Evolutionary conservation across 257 asterid genomes (phyloP).

Genomic region (Vinca minor): DNA sequence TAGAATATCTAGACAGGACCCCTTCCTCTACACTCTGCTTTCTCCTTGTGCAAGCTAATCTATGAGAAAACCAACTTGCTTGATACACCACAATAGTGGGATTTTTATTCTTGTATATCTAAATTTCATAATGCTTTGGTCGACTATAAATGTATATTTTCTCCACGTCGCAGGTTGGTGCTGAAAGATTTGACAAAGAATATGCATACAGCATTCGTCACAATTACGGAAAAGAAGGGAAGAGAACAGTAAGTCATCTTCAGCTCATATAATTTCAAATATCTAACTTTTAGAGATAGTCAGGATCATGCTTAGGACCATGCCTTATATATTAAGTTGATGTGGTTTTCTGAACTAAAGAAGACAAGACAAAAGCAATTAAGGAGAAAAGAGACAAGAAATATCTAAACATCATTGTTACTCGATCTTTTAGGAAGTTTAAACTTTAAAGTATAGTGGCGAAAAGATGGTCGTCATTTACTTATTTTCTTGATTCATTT

Average conservation of each 20-base stretch:
- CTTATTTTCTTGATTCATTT: background rate
- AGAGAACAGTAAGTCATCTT: conserved; percentile 60
- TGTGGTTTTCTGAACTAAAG: background rate
- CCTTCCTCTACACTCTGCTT: background rate
- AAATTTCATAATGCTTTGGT: background rate
- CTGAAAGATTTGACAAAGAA: conserved; percentile 92
- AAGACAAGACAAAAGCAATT: background rate
- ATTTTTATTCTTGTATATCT: background rate
- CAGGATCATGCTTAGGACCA: background rate
- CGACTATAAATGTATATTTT: background rate
- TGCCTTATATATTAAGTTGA: background rate
- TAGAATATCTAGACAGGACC: background rate
- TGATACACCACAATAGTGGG: background rate
- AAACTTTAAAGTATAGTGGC: background rate
- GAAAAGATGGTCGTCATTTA: background rate
- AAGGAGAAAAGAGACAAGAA: background rate
- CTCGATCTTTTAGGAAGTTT: background rate
- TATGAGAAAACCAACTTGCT: background rate
- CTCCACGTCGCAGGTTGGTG: conserved; percentile 62
- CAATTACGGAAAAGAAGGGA: conserved; percentile 98
- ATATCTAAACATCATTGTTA: background rate
- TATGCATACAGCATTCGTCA: conserved; percentile 86
- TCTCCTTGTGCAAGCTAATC: background rate
- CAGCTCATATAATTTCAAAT: background rate
- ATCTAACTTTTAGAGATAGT: background rate